Percentiles rank a stretch among this genome's conserved stretches.
These are phyloP conservation scores for Globisporangium sylvaticum DNA, from an alignment of 352 stramenopile genomes.

Conservation along the genomic window DNA sequence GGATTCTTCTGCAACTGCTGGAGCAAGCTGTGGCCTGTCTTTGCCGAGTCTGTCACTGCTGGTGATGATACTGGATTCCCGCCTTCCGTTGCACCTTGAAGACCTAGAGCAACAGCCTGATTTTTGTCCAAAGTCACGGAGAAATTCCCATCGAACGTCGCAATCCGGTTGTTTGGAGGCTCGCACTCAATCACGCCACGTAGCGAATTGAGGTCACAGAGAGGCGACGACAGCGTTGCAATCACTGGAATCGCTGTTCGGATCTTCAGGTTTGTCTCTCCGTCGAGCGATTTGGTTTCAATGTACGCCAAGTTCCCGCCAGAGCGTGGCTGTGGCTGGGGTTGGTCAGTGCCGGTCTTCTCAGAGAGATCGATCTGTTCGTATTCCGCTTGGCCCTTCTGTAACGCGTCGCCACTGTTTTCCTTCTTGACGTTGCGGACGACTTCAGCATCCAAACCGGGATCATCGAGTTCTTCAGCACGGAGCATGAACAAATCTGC, in stretches of 20 bases:
- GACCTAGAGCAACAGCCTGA: conserved; percentile 35
- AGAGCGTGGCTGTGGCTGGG: conserved; percentile 14
- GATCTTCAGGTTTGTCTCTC: conserved; percentile 85
- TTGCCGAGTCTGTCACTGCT: not conserved
- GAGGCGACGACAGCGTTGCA: conserved; percentile 24
- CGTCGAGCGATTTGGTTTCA: conserved; percentile 83
- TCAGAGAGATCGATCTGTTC: conserved; percentile 13
- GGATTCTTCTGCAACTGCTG: conserved; percentile 26
- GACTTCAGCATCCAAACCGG: conserved; percentile 25
- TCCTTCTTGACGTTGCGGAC: not conserved
- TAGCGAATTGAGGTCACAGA: conserved; percentile 37
- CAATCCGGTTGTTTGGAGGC: conserved; percentile 80
- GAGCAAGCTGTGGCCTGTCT: conserved; percentile 8
- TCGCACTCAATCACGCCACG: conserved; percentile 67
- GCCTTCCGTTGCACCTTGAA: conserved; percentile 12
- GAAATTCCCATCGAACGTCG: conserved; percentile 77
- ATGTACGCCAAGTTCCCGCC: conserved; percentile 67
- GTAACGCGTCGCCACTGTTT: not conserved
- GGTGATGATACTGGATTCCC: too few relatives aligned
- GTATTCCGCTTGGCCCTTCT: conserved; percentile 5
- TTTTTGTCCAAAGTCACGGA: conserved; percentile 32
- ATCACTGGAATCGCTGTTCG: conserved; percentile 64
- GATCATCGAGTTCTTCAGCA: conserved; percentile 46
- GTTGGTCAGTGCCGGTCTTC: not conserved
- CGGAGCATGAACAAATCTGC: conserved; percentile 72